Conservation (phyloP, 352 stramenopile genomes). For the Globisporangium polare region DNA sequence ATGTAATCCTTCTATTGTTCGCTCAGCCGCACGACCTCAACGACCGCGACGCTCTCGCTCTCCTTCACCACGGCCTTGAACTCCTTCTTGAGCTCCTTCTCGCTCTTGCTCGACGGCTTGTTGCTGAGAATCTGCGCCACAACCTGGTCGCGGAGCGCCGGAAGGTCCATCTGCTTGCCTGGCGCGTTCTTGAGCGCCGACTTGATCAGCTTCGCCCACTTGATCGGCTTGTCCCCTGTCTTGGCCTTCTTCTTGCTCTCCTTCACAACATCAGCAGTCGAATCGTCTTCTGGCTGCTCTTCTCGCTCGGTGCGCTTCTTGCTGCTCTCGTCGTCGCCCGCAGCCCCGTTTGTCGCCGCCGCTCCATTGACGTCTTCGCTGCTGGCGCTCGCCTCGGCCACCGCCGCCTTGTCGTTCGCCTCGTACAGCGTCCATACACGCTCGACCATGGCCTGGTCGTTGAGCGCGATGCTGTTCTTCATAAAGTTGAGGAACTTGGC, state of each 20-base stretch:
- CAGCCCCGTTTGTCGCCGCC: constrained; percentile 11
- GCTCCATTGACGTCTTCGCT: constrained; percentile 7
- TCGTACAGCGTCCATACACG: constrained; percentile 75
- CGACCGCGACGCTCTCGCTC: constrained; percentile 35
- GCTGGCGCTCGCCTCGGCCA: constrained; percentile 13
- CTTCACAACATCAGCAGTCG: constrained; percentile 19
- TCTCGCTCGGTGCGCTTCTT: constrained; percentile 49
- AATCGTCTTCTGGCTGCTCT: constrained; percentile 18
- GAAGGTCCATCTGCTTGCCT: constrained; percentile 51
- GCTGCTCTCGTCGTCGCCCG: constrained; percentile 8
- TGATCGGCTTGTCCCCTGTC: constrained; percentile 37
- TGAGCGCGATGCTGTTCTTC: constrained; percentile 73
- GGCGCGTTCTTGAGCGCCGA: constrained; percentile 38
- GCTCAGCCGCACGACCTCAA: constrained; percentile 49
- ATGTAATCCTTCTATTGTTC: constrained; percentile 14
- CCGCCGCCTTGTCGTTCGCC: constrained; percentile 47
- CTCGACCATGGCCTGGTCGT: constrained; percentile 43
- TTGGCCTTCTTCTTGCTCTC: constrained; percentile 43
- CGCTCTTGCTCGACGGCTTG: constrained; percentile 42
- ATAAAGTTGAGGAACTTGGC: constrained; percentile 94
- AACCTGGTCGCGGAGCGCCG: constrained; percentile 40
- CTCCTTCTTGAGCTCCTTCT: constrained; percentile 66
- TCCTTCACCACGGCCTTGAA: constrained; percentile 43
- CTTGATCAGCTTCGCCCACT: constrained; percentile 74
- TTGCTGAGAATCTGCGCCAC: constrained; percentile 41